Conservation (phyloP, 306 rosid genomes). For the Canavalia gladiata region DNA sequence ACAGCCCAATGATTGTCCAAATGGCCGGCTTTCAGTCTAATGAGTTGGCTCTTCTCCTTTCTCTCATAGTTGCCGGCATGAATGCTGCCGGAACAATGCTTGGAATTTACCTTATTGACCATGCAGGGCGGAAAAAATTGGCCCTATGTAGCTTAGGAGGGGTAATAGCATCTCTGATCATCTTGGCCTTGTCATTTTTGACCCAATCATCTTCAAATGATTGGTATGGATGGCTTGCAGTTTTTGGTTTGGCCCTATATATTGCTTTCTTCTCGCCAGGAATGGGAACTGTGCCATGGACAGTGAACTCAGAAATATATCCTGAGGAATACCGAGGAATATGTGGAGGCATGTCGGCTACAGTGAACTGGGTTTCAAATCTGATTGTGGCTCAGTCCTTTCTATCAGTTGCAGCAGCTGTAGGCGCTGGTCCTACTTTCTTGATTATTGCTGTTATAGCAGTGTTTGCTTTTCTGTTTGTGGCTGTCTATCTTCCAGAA, state of each 20-base stretch:
- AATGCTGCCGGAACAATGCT: conserved; percentile 83
- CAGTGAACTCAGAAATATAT: conserved; percentile 90
- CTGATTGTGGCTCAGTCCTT: conserved; percentile 81
- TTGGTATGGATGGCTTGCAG: conserved; percentile 75
- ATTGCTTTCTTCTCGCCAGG: conserved; percentile 86
- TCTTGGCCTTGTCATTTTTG: conserved; percentile 68
- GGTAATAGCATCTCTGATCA: conserved; percentile 68
- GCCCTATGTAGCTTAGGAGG: conserved; percentile 81
- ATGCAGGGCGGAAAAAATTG: conserved; percentile 74
- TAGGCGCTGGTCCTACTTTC: conserved; percentile 83
- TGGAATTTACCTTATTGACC: conserved; percentile 90
- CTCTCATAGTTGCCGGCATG: conserved; percentile 83
- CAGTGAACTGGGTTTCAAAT: conserved; percentile 90
- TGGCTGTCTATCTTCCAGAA: conserved; percentile 72
- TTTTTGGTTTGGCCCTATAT: conserved; percentile 76
- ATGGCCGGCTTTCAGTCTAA: conserved; percentile 89
- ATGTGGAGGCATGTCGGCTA: conserved; percentile 97
- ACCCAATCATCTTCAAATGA: conserved; percentile 60
- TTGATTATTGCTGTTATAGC: conserved; percentile 75
- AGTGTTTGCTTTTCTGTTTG: conserved; percentile 71
- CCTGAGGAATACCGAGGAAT: conserved; percentile 85
- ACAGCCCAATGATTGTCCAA: conserved; percentile 96
- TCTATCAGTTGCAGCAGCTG: conserved; percentile 72
- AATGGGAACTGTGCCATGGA: conserved; percentile 98
- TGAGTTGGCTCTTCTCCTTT: conserved; percentile 80